A percentile compares a stretch with the other conserved stretches of the same genome.
Conservation (phyloP, 2,329 filamentous ascomycete species). For the Sclerotinia trifoliorum region DNA sequence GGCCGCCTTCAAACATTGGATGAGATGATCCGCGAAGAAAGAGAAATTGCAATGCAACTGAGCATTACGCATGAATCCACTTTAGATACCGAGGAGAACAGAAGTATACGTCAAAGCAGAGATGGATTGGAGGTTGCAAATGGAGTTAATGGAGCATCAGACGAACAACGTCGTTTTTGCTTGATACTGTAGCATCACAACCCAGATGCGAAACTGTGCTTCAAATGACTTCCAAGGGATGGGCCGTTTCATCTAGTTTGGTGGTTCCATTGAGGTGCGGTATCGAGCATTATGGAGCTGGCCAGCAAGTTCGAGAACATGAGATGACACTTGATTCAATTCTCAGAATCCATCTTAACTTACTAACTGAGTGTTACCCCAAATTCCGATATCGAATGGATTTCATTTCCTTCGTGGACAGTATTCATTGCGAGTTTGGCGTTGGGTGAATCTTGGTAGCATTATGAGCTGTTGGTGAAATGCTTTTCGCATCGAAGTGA, state of each 20-base stretch:
- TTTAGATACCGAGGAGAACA: not conserved
- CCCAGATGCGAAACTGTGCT: not conserved
- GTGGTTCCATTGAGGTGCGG: not conserved
- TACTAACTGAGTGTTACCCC: not conserved
- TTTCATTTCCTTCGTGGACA: not conserved
- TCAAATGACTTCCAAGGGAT: not conserved
- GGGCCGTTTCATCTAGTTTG: not conserved
- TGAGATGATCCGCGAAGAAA: slow-evolving; percentile 8
- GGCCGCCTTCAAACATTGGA: not conserved
- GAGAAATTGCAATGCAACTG: not conserved
- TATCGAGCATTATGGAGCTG: not conserved
- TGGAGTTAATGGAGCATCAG: not conserved
- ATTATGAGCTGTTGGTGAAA: not conserved
- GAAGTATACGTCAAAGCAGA: not conserved
- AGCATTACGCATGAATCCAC: not conserved
- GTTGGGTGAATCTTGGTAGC: not conserved
- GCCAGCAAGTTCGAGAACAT: not conserved
- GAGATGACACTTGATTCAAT: not conserved
- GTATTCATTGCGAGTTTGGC: not conserved
- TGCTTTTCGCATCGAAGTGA: not conserved
- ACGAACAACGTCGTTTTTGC: not conserved
- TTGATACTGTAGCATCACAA: not conserved
- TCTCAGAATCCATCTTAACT: too few species aligned
- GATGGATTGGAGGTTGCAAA: not conserved
- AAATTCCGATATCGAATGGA: not conserved